phyloP scores from a whole-genome alignment of 2,329 filamentous ascomycete species.

The Bisporella sp. region DNA sequence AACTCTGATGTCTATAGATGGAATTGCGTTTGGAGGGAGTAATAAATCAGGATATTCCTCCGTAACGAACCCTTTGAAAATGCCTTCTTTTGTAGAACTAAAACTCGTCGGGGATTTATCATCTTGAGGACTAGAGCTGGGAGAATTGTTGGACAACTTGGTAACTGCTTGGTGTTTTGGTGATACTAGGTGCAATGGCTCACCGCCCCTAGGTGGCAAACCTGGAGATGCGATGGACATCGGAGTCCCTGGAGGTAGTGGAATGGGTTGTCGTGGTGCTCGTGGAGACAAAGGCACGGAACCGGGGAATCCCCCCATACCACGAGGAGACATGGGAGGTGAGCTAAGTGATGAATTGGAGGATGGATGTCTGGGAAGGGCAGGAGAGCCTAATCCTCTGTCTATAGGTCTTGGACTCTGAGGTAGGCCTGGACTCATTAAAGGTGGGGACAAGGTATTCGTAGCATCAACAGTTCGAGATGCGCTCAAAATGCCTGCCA shows the following conservation, averaged over 20 bases:
- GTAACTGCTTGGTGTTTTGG: conserved; percentile 34
- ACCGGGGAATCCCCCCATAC: conserved; percentile 36
- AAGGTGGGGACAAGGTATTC: conserved; percentile 31
- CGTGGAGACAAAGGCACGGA: conserved; percentile 61
- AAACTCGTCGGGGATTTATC: conserved; percentile 24
- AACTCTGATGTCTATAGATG: conserved; percentile 78
- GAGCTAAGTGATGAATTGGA: conserved; percentile 44
- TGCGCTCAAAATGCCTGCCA: conserved; percentile 44
- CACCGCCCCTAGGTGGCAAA: conserved; percentile 13
- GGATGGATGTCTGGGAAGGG: conserved; percentile 43
- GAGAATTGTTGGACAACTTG: conserved; percentile 28
- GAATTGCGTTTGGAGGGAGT: conserved; percentile 80
- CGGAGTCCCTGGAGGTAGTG: conserved; percentile 63
- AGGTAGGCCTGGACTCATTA: conserved; percentile 55
- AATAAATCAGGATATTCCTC: conserved; percentile 84
- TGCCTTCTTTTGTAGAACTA: conserved; percentile 36
- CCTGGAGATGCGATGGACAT: conserved; percentile 49
- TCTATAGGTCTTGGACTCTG: conserved; percentile 49
- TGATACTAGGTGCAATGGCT: conserved; percentile 30
- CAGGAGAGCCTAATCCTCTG: conserved; percentile 49
- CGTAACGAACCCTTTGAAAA: conserved; percentile 73
- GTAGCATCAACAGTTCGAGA: conserved; percentile 1
- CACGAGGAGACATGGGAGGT: conserved; percentile 62
- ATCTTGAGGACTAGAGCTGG: conserved; percentile 15
- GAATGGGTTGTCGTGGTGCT: conserved; percentile 65